Percentiles rank a stretch among this genome's conserved stretches.
Evolutionary conservation across 257 asterid species (phyloP).

Genomic region (Nicotiana tomentosiformis): DNA sequence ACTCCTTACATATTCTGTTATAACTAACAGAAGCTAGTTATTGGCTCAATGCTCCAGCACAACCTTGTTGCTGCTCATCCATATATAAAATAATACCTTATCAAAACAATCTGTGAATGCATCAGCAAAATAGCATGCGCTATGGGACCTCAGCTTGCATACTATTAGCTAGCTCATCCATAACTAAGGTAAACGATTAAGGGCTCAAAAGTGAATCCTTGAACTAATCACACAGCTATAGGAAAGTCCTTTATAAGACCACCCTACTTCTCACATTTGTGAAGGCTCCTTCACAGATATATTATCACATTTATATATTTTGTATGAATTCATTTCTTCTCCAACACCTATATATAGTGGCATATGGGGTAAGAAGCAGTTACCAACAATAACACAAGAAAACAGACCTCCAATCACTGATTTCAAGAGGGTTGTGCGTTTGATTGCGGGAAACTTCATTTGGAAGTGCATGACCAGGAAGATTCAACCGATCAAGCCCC

Average conservation of each 20-base stretch:
- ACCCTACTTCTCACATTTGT: not conserved
- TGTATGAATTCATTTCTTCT: not conserved
- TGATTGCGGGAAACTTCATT: constrained; percentile 56
- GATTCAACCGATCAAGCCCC: constrained; percentile 61
- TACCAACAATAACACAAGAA: not conserved
- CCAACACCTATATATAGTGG: not conserved
- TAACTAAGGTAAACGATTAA: not conserved
- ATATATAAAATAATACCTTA: too few relatives aligned
- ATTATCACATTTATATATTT: not conserved
- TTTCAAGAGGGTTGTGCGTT: constrained; percentile 48
- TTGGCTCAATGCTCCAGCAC: not conserved
- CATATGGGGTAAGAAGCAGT: constrained; percentile 1
- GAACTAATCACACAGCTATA: not conserved
- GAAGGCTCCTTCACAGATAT: not conserved
- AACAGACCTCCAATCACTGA: constrained; percentile 54
- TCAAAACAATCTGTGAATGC: too few relatives aligned
- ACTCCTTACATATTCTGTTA: not conserved
- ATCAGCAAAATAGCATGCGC: too few relatives aligned
- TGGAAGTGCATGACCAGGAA: constrained; percentile 53
- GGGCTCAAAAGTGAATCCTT: not conserved
- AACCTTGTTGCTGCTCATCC: not conserved
- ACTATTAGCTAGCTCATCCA: not conserved
- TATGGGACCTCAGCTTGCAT: too few relatives aligned
- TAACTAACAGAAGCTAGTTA: not conserved
- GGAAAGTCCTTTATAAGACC: not conserved